A percentile compares a stretch with the other conserved stretches of the same genome.
These are phyloP conservation scores for Penstemon eatonii DNA, from an alignment of 257 asterid genomes.

Conservation along the genomic window DNA sequence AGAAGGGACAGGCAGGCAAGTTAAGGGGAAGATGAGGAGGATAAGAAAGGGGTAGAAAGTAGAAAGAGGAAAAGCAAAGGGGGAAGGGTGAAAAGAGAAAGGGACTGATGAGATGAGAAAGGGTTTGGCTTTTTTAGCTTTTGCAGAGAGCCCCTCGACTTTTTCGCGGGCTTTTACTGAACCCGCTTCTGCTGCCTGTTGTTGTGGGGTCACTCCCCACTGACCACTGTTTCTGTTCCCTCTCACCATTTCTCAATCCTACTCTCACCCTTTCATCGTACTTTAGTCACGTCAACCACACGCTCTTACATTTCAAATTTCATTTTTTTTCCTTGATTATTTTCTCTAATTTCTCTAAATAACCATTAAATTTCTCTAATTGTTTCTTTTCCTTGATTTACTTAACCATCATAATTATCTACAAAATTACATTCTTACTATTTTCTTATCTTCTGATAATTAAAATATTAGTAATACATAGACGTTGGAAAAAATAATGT, in stretches of 20 bases:
- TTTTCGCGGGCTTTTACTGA: slow-evolving; percentile 78
- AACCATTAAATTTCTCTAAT: no score
- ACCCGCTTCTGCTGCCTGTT: slow-evolving; percentile 27
- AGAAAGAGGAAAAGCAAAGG: slow-evolving; percentile 28
- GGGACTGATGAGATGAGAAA: slow-evolving; percentile 45
- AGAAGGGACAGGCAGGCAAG: not conserved
- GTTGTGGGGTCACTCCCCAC: slow-evolving; percentile 22
- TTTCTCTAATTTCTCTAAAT: no score
- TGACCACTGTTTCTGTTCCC: slow-evolving; percentile 8
- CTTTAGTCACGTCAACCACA: slow-evolving; percentile 43
- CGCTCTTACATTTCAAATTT: slow-evolving; percentile 21
- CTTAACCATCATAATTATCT: no score
- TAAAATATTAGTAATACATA: not conserved
- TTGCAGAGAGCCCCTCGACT: slow-evolving; percentile 80
- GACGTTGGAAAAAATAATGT: not conserved
- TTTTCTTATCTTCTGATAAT: no score
- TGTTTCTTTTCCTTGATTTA: no score
- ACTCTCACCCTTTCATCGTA: slow-evolving; percentile 39
- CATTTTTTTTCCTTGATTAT: no score
- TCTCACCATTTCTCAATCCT: not conserved
- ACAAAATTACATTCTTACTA: no score
- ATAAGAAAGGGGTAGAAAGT: not conserved
- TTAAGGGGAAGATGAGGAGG: not conserved
- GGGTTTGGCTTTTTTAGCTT: slow-evolving; percentile 50
- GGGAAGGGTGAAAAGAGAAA: slow-evolving; percentile 34